phyloP scores from a whole-genome alignment of 2,329 filamentous ascomycete species.

The Sporothrix globosa region DNA sequence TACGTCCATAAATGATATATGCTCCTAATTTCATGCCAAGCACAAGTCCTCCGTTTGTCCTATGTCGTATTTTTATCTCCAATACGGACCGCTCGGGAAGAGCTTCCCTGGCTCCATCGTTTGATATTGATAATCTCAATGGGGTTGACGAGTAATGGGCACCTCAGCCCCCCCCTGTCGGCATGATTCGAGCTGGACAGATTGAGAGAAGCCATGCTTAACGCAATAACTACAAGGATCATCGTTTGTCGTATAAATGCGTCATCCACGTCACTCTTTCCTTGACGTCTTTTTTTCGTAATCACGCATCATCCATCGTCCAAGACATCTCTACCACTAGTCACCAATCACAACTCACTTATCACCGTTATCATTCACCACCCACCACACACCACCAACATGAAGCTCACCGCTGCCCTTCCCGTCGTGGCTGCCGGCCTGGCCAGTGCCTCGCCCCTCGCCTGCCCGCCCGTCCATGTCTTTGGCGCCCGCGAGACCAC shows the following conservation, averaged over 20 bases:
- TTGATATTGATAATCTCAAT: neutral
- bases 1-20: neutral
- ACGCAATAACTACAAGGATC: neutral
- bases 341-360: too few species aligned
- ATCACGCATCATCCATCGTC: neutral
- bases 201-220: neutral
- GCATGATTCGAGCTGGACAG: neutral
- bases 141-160: neutral
- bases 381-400: neutral
- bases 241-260: neutral
- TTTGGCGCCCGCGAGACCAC: constrained; percentile 55
- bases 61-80: neutral
- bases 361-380: neutral
- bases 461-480: constrained; percentile 50
- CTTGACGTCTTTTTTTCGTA: neutral
- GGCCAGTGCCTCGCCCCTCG: neutral
- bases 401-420: constrained; percentile 1
- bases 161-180: neutral
- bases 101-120: neutral
- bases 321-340: neutral
- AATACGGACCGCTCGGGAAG: constrained; percentile 15
- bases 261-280: neutral
- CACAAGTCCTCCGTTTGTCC: neutral
- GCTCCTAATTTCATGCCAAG: neutral
- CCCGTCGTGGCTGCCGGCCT: constrained; percentile 12